Base-by-base conservation (phyloP, 2,329 filamentous ascomycete genomes). In the Talaromyces rugulosus region DNA sequence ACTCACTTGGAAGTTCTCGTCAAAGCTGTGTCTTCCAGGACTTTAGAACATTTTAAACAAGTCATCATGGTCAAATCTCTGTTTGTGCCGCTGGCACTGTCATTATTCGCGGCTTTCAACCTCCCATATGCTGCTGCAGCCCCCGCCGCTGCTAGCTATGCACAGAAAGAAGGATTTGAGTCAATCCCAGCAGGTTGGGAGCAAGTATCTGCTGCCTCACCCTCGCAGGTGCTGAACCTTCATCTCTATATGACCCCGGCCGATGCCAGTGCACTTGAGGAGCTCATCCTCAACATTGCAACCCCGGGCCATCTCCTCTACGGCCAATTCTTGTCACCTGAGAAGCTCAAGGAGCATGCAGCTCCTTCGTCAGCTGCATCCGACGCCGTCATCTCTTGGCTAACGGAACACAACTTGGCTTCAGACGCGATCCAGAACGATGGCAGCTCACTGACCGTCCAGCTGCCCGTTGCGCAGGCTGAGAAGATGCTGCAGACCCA, bases 381-480 rank as follows among this genome's bases (percentile, higher is more conserved):
- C 14, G 69, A 77, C 23, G 77, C 77, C 1, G 80, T 89, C 16
- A 65, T 83, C 1, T 69, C 72, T 5, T 89, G 87, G 87, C 77
- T 89, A 14, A 67, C 75, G 33, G 68, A 76, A 18, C 78, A 83
- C 58, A 81, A 80, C 47, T 75, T 89, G 30, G 66, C 77, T 2
- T 60, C 69, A 3, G 62, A 73, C 3, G 73, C 76, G 2, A 78
- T 87, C 12, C 75, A 83, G 54, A 76, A 83, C 14, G 74, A 81
- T 64, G 80, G 82, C 62, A 82, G 87, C 70, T 89, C 85, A 85
- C 78, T 90, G 67, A 83, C 81, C 64, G 85, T 89, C 68, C 66
- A 64, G n/a, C 56, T 71, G 11, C 64, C 67, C 1, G 60, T 75
- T 5, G 65, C 64, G 2, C 68, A 80, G 47, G 86, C 86, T 4